Percentiles rank a stretch among this genome's conserved stretches.
Evolutionary conservation across 2,329 filamentous ascomycete genomes (phyloP).

Genomic region (Cladobotryum protrusum): DNA sequence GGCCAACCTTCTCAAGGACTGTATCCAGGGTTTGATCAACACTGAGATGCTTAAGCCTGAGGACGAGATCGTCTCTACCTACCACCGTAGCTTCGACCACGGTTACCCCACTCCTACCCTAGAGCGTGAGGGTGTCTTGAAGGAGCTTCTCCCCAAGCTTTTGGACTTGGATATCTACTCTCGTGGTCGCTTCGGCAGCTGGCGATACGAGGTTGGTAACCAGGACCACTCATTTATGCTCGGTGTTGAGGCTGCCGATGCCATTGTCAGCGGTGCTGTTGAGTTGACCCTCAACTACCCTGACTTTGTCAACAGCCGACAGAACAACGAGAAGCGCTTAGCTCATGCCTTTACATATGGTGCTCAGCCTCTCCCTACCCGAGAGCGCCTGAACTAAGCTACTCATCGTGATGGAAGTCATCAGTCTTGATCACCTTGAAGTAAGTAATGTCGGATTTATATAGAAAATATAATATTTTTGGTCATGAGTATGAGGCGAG

Average conservation of each 20-base stretch:
- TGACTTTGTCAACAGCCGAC: conserved; percentile 81
- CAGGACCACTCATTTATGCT: conserved; percentile 98
- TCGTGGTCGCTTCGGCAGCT: conserved; percentile 93
- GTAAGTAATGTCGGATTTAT: conserved; percentile 2
- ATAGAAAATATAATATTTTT: conserved; percentile 14
- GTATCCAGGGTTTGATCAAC: conserved; percentile 94
- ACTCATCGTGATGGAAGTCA: background rate
- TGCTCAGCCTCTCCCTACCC: conserved; percentile 23
- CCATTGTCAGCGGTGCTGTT: conserved; percentile 80
- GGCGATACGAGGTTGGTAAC: conserved; percentile 95
- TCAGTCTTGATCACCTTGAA: too few relatives aligned
- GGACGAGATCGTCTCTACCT: conserved; percentile 96
- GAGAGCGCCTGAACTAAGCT: conserved; percentile 12
- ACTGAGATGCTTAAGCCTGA: conserved; percentile 88
- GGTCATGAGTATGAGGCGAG: conserved; percentile 19
- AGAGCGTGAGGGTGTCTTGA: conserved; percentile 92
- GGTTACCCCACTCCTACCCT: conserved; percentile 94
- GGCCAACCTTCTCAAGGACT: conserved; percentile 78
- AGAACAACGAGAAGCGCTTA: conserved; percentile 47
- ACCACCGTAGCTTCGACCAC: conserved; percentile 96
- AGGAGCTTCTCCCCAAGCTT: conserved; percentile 85
- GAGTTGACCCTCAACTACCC: conserved; percentile 95
- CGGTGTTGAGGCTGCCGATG: conserved; percentile 86
- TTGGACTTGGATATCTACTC: conserved; percentile 89
- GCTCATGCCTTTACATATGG: conserved; percentile 40